A percentile compares a stretch with the other conserved stretches of the same genome.
Evolutionary conservation across 805 yeast genomes (phyloP).

Genomic region (Kodamaea laetipori): DNA sequence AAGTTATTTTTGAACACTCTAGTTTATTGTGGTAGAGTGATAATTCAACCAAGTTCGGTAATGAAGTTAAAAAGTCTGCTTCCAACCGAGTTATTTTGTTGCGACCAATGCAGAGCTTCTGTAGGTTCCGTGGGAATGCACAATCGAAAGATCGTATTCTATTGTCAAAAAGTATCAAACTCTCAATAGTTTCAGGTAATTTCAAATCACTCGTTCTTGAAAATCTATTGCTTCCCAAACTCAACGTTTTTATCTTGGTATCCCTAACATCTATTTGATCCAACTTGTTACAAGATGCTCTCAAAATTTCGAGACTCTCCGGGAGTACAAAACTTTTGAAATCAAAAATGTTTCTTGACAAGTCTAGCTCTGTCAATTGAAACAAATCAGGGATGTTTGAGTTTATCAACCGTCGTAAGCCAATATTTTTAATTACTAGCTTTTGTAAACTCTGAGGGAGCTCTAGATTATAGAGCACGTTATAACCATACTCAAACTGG

Average conservation of each 20-base stretch:
- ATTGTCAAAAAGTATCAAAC: constrained; percentile 4
- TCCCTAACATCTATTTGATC: not conserved
- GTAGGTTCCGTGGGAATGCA: not conserved
- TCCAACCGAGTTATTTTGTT: not conserved
- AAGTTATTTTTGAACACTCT: not conserved
- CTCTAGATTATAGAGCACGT: not conserved
- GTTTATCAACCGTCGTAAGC: constrained; percentile 3
- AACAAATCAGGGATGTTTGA: constrained; percentile 1
- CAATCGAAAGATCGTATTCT: not conserved
- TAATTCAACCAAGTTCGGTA: not conserved
- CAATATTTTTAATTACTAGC: not conserved
- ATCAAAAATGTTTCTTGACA: constrained; percentile 1
- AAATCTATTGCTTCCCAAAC: not conserved
- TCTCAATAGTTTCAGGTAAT: not conserved
- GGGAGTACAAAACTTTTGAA: not conserved
- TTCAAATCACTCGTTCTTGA: not conserved
- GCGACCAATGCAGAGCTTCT: not conserved
- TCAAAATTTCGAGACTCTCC: not conserved
- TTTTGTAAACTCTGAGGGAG: not conserved
- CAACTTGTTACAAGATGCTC: not conserved
- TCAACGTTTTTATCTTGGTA: not conserved
- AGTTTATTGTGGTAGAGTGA: not conserved
- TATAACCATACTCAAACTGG: constrained; percentile 1
- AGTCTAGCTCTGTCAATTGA: not conserved
- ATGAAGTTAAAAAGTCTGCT: not conserved